Conservation (phyloP, 345 rosid genomes). For the Isatis tinctoria region DNA sequence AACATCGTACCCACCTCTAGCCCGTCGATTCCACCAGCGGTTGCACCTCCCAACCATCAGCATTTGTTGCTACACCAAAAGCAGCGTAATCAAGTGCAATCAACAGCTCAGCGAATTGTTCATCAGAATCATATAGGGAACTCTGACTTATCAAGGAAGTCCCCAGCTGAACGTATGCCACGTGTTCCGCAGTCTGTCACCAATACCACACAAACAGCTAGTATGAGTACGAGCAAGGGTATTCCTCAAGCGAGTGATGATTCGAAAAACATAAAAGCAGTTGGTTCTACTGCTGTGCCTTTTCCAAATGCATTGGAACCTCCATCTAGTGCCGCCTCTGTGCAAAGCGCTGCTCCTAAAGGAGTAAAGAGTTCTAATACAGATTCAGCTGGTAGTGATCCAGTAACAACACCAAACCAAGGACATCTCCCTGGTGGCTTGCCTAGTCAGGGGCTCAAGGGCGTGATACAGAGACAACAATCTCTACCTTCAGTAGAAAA, state of each 20-base stretch:
- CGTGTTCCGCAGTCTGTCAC: slow-evolving; percentile 44
- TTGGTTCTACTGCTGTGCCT: slow-evolving; percentile 39
- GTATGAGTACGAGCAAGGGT: slow-evolving; percentile 32
- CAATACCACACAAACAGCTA: slow-evolving; percentile 39
- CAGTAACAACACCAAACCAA: slow-evolving; percentile 45
- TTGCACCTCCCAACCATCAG: slow-evolving; percentile 36
- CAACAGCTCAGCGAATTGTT: slow-evolving; percentile 55
- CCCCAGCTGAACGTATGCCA: slow-evolving; percentile 52
- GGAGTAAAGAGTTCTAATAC: slow-evolving; percentile 44
- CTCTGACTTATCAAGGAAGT: slow-evolving; percentile 46
- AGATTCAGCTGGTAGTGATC: slow-evolving; percentile 50
- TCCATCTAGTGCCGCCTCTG: slow-evolving; percentile 38
- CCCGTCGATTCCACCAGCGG: slow-evolving; percentile 48
- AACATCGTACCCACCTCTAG: slow-evolving; percentile 38
- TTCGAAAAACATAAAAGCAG: slow-evolving; percentile 35
- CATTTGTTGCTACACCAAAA: slow-evolving; percentile 49
- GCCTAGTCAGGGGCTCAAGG: slow-evolving; percentile 42
- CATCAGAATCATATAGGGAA: slow-evolving; percentile 52
- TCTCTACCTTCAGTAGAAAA: slow-evolving; percentile 52
- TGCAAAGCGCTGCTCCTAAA: slow-evolving; percentile 42
- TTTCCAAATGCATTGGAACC: slow-evolving; percentile 65
- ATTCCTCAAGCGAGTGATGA: slow-evolving; percentile 44
- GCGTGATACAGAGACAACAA: slow-evolving; percentile 46
- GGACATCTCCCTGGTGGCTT: slow-evolving; percentile 58
- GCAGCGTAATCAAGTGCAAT: slow-evolving; percentile 56